Conservation (phyloP, 2,329 filamentous ascomycete genomes). For the Aureobasidium vineae region DNA sequence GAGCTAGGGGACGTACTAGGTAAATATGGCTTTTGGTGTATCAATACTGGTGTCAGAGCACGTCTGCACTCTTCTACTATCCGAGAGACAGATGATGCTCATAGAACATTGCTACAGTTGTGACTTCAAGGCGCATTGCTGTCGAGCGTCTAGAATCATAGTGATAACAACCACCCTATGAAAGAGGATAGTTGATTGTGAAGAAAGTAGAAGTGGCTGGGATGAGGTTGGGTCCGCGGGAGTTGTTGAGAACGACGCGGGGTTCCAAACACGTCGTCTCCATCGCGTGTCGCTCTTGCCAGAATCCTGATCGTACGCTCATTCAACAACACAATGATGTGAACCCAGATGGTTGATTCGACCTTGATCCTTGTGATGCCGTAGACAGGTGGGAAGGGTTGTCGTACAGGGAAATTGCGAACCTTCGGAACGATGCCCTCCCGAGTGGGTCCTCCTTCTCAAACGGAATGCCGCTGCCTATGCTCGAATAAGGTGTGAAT, state of each 20-base stretch:
- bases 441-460: background rate
- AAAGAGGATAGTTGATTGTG: background rate
- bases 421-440: background rate
- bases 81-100: background rate
- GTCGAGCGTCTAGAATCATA: too few relatives aligned
- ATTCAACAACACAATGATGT: background rate
- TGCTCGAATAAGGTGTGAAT: too few relatives aligned
- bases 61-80: background rate
- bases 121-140: too few relatives aligned
- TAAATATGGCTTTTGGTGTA: background rate
- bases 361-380: too few relatives aligned
- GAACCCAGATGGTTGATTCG: background rate
- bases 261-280: background rate
- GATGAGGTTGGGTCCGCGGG: background rate
- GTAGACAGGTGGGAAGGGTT: background rate
- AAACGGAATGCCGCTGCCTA: conserved; percentile 5
- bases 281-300: background rate
- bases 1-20: background rate
- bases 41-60: background rate
- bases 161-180: too few relatives aligned
- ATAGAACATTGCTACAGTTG: too few relatives aligned
- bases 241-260: background rate
- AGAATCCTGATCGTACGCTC: background rate
- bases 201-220: background rate
- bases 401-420: background rate